Evolutionary conservation across 352 stramenopile species (phyloP).

Genomic region (Peronosclerospora sorghi): DNA sequence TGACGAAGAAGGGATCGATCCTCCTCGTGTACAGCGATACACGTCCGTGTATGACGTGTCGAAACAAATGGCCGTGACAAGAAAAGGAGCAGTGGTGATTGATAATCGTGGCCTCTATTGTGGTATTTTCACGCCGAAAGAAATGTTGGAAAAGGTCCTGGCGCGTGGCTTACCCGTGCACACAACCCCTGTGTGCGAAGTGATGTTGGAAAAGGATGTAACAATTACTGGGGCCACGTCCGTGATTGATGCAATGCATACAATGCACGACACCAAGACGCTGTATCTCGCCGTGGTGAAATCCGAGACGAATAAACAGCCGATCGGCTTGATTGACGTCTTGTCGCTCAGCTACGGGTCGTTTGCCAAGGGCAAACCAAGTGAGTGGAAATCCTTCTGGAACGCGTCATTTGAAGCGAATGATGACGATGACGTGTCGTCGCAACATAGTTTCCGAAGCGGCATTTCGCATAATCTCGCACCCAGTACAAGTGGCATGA

Average conservation of each 20-base stretch:
- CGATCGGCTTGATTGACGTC: slow-evolving; percentile 79
- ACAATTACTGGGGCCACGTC: slow-evolving; percentile 56
- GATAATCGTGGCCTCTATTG: slow-evolving; percentile 88
- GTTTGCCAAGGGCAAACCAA: slow-evolving; percentile 80
- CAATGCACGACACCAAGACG: slow-evolving; percentile 83
- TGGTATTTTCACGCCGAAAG: slow-evolving; percentile 95
- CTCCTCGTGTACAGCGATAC: slow-evolving; percentile 71
- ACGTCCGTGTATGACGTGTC: slow-evolving; percentile 90
- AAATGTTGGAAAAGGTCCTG: slow-evolving; percentile 94
- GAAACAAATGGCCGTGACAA: slow-evolving; percentile 88
- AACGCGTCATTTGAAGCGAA: slow-evolving; percentile 77
- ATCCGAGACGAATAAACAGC: slow-evolving; percentile 47
- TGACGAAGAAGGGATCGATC: slow-evolving; percentile 63
- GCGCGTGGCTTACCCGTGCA: slow-evolving; percentile 87
- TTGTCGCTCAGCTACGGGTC: slow-evolving; percentile 81
- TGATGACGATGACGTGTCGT: slow-evolving; percentile 68
- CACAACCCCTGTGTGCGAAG: slow-evolving; percentile 86
- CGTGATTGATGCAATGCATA: slow-evolving; percentile 82
- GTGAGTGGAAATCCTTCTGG: slow-evolving; percentile 86
- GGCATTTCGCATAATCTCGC: slow-evolving; percentile 48
- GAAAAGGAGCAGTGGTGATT: slow-evolving; percentile 92
- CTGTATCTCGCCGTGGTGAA: slow-evolving; percentile 77
- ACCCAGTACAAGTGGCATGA: slow-evolving; percentile 23
- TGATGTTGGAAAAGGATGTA: slow-evolving; percentile 78
- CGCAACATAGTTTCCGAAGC: slow-evolving; percentile 74